Base-by-base conservation (phyloP, 2,329 filamentous ascomycete species). In the Nemania diffusa region DNA sequence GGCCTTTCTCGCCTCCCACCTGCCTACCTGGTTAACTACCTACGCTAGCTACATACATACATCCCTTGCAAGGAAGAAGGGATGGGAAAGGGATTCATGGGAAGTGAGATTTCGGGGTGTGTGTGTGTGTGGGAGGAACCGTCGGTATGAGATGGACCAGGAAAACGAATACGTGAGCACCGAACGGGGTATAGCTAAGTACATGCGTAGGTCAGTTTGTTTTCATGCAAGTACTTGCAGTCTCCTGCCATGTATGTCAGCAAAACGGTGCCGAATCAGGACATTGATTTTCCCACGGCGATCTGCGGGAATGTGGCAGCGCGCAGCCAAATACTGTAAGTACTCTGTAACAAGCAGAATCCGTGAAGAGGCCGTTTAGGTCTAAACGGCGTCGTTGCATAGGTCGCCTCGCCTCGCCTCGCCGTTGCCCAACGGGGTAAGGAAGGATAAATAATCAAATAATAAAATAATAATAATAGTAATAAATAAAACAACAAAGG, bases 201-300 rank as follows among this genome's bases (percentile, higher is more conserved):
- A 44, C 17, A 6, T 5, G 4, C 29, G 51, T 60, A 57, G 52
- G 52, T 65, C 52, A 29, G 29, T 50, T n/a, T 27, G 34, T 9
- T 37, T 26, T 62, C 66, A 68, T 66, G 66, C 66, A 66, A 62
- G 55, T 40, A 15, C 48, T 17, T 52, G 65, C 46, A 57, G 62
- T 56, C 24, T 62, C n/a, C 57, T 40, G 56, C 42, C 56, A 68
- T 68, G 66, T 69, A 69, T 63, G 66, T 69, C 66, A 69, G 66
- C 66, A 62, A 13, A 46, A n/a, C 34, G 34, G 15, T n/a, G 24
- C 58, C 66, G 58, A 66, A 68, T 68, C 58, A 66, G 66, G 57
- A 44, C 27, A 11, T 22, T 22, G 57, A 61, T 48, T 51, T 57
- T 22, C 50, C n/a, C 51, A 15, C 5, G 27, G 53, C 59, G 50